A percentile compares a stretch with the other conserved stretches of the same genome.
Evolutionary conservation across 2,329 filamentous ascomycete species (phyloP).

Genomic region (Leptographium radiaticola): DNA sequence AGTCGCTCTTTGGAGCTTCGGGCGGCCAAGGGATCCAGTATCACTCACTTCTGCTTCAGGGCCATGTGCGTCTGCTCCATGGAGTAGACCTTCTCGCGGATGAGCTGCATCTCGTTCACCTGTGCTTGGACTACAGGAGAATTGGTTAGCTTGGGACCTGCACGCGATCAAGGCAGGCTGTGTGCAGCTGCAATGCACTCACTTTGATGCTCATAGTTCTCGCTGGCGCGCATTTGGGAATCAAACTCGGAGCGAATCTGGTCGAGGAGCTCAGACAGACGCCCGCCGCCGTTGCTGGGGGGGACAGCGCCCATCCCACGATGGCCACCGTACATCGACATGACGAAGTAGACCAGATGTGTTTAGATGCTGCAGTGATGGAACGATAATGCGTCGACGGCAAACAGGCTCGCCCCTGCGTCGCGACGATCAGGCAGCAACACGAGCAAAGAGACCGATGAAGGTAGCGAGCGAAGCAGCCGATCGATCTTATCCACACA

Average conservation of each 20-base stretch:
- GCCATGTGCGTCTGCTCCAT: constrained; percentile 82
- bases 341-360: constrained; percentile 16
- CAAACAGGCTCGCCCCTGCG: background rate
- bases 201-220: constrained; percentile 90
- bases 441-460: background rate
- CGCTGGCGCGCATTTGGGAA: constrained; percentile 63
- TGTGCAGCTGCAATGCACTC: constrained; percentile 25
- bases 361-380: background rate
- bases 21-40: too few relatives aligned
- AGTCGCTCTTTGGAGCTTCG: background rate
- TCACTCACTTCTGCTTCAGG: constrained; percentile 81
- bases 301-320: constrained; percentile 67
- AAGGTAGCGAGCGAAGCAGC: background rate
- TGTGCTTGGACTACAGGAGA: constrained; percentile 61
- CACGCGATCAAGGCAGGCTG: background rate
- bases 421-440: background rate
- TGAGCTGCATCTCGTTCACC: constrained; percentile 88
- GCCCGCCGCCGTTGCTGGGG: constrained; percentile 35
- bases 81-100: constrained; percentile 83
- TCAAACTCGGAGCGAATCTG: constrained; percentile 88
- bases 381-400: background rate
- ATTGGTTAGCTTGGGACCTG: constrained; percentile 7
- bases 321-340: constrained; percentile 76
- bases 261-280: constrained; percentile 84
- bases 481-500: background rate